These are phyloP conservation scores for Ophiorrhiza pumila DNA, from an alignment of 257 asterid genomes.

Conservation along the genomic window DNA sequence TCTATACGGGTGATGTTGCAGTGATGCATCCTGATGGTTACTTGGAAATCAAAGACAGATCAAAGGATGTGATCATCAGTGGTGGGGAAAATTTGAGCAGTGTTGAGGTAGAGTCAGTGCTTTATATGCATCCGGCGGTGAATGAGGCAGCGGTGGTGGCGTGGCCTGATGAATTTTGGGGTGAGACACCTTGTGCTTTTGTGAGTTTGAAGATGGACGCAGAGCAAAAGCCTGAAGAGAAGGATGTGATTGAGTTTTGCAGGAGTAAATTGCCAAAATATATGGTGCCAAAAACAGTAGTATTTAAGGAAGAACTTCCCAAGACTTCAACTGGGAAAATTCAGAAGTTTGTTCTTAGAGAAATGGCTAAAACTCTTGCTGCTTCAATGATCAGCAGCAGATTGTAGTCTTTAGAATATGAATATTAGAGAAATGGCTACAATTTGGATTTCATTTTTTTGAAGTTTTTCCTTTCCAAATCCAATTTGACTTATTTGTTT, in stretches of 20 bases:
- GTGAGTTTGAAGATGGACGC: slow-evolving; percentile 52
- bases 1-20: slow-evolving; percentile 75
- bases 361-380: slow-evolving; percentile 49
- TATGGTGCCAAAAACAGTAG: slow-evolving; percentile 74
- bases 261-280: slow-evolving; percentile 48
- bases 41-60: slow-evolving; percentile 67
- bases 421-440: not conserved
- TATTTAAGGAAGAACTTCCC: slow-evolving; percentile 59
- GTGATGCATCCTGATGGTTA: slow-evolving; percentile 83
- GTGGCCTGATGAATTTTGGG: slow-evolving; percentile 74
- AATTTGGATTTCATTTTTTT: no score
- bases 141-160: slow-evolving; percentile 90
- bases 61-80: slow-evolving; percentile 74
- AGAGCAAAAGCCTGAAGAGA: slow-evolving; percentile 40
- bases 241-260: slow-evolving; percentile 51
- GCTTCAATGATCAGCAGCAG: slow-evolving; percentile 34
- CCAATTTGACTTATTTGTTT: no score
- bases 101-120: slow-evolving; percentile 72
- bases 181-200: slow-evolving; percentile 83
- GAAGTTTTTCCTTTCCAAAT: no score
- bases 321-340: slow-evolving; percentile 81
- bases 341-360: slow-evolving; percentile 64
- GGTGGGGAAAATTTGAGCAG: slow-evolving; percentile 90
- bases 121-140: slow-evolving; percentile 67
- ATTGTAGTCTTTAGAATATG: slow-evolving; percentile 16